Percentiles rank a stretch among this genome's conserved stretches.
Conservation (phyloP, 1,139 yeast genomes). For the Magnusiomyces paraingens region DNA sequence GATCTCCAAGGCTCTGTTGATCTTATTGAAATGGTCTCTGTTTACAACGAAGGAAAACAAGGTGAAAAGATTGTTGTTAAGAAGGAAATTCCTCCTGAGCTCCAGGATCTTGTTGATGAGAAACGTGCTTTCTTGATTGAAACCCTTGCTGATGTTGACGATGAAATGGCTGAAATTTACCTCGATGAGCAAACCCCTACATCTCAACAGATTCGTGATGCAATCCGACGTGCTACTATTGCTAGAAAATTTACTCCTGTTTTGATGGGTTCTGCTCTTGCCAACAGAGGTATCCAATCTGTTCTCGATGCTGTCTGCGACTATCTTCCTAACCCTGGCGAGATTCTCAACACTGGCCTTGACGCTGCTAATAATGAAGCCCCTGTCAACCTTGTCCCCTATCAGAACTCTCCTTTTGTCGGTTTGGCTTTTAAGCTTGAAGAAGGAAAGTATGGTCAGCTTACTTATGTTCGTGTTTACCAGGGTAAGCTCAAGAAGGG, state of each 20-base stretch:
- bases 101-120: constrained; percentile 71
- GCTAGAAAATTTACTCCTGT: constrained; percentile 97
- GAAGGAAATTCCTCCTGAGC: constrained; percentile 65
- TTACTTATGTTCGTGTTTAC: constrained; percentile 92
- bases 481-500: constrained; percentile 95
- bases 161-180: constrained; percentile 88
- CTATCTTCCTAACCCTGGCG: constrained; percentile 91
- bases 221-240: constrained; percentile 94
- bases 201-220: constrained; percentile 71
- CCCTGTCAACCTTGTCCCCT: constrained; percentile 69
- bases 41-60: constrained; percentile 86
- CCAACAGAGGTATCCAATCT: constrained; percentile 90
- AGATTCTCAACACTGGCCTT: constrained; percentile 82
- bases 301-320: constrained; percentile 96
- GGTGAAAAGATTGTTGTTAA: constrained; percentile 64
- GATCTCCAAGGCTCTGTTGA: constrained; percentile 84
- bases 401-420: constrained; percentile 74
- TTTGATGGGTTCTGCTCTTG: constrained; percentile 96
- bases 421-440: constrained; percentile 97
- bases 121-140: constrained; percentile 80
- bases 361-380: constrained; percentile 66
- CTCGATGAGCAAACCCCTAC: constrained; percentile 88
- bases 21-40: constrained; percentile 77
- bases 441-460: constrained; percentile 97
- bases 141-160: constrained; percentile 95